Base-by-base conservation (phyloP, 1,139 yeast species). In the Protomyces inundatus region DNA sequence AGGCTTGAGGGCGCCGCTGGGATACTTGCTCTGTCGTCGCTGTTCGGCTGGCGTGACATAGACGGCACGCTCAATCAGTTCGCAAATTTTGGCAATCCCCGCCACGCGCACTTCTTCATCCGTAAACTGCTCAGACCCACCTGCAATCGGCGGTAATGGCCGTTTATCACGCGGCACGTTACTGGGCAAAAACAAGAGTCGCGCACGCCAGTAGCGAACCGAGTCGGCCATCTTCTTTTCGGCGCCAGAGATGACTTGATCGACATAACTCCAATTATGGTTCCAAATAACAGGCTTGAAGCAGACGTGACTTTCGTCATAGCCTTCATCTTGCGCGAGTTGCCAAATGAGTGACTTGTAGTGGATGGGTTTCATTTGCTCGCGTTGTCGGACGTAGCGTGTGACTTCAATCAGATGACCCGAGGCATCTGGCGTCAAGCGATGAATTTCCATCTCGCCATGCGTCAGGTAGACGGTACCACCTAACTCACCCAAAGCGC, bases 191-290 rank as follows among this genome's bases (percentile, higher is more conserved):
- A 93, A 80, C 7, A 90, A 97, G 74, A 90, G 89, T 71, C 95
- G 87, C 74, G 91, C 83, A 65, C 87, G 79, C 73, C 85, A 87
- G 58, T 82, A 81, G 65, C 81, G 82, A 61, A 82, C 79, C n/a
- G 80, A 81, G 48, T 83, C 75, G 80, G 34, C 82, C 81, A 70
- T 77, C 0, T 84, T 82, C 70, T 89, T 96, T 46, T 87, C 90
- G 73, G 87, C 89, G 0, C 98, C 98, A 0, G 98, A 97, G 33
- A 93, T 75, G 34, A 84, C 81, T 72, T 90, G 97, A 75, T 95
- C 99, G 67, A 90, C 80, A 68, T 86, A 87, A 70, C 91, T 91
- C 98, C 98, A 95, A 68, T 91, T 90, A 67, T 84, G 82, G 16
- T 58, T 53, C 35, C 51, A 39, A 0, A 55, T 48, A 1, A 50